Percentiles rank a stretch among this genome's conserved stretches.
phyloP scores from a whole-genome alignment of 1,284 basidiomycete species.

The Marasmius oreades region DNA sequence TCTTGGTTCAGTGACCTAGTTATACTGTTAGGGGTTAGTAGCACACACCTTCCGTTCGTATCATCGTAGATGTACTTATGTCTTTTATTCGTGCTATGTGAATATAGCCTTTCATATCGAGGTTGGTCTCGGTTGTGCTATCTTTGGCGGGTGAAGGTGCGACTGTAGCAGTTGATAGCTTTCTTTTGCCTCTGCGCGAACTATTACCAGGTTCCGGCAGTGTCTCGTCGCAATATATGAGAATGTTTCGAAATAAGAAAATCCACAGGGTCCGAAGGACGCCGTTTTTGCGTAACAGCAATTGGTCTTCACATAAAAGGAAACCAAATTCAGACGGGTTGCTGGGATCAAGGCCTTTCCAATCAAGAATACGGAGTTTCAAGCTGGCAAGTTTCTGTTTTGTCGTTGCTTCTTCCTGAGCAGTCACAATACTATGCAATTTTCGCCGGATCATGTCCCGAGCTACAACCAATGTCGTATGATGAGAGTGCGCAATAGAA shows the following conservation, averaged over 20 bases:
- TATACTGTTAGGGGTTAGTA: not conserved
- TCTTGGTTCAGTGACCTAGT: no score
- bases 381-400: slow-evolving; percentile 3
- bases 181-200: slow-evolving; percentile 8
- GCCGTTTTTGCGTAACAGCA: slow-evolving; percentile 10
- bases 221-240: slow-evolving; percentile 12
- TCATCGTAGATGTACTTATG: not conserved
- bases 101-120: slow-evolving; percentile 10
- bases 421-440: not conserved
- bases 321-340: slow-evolving; percentile 1
- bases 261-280: slow-evolving; percentile 8
- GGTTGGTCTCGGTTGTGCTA: not conserved
- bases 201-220: slow-evolving; percentile 1
- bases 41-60: slow-evolving; percentile 7
- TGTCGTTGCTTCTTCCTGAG: slow-evolving; percentile 8
- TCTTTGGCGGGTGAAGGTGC: not conserved
- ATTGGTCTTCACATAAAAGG: not conserved
- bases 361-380: slow-evolving; percentile 8
- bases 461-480: slow-evolving; percentile 2
- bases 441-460: not conserved
- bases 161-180: slow-evolving; percentile 1
- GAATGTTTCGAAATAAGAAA: slow-evolving; percentile 11
- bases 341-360: slow-evolving; percentile 6
- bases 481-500: not conserved
- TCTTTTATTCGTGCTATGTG: not conserved